A percentile compares a stretch with the other conserved stretches of the same genome.
phyloP scores from a whole-genome alignment of 1,284 basidiomycete genomes.

The Leucoagaricus sp. region DNA sequence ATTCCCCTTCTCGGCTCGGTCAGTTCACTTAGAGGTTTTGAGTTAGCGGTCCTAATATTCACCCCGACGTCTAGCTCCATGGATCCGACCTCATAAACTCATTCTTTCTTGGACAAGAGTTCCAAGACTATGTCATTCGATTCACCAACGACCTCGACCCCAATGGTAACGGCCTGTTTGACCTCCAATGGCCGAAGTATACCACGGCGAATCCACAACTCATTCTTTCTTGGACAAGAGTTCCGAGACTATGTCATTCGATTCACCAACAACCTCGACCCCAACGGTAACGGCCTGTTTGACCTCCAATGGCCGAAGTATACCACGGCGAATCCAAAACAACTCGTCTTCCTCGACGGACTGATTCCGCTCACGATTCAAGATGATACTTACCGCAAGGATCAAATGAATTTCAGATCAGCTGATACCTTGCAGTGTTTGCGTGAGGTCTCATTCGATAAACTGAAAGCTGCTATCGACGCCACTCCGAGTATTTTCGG shows the following conservation, averaged over 20 bases:
- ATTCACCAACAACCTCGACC: slow-evolving; percentile 46
- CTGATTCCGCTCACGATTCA: slow-evolving; percentile 33
- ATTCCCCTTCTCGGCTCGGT: slow-evolving; percentile 23
- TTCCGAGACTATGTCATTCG: slow-evolving; percentile 42
- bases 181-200: slow-evolving; percentile 52
- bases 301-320: slow-evolving; percentile 52
- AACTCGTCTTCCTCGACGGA: slow-evolving; percentile 49
- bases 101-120: slow-evolving; percentile 36
- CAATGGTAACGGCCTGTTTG: slow-evolving; percentile 37
- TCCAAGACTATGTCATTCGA: slow-evolving; percentile 42
- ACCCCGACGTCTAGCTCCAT: slow-evolving; percentile 32
- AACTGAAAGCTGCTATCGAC: slow-evolving; percentile 26
- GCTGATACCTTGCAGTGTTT: slow-evolving; percentile 28
- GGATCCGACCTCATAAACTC: slow-evolving; percentile 40
- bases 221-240: slow-evolving; percentile 36
- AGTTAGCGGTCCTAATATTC: background rate
- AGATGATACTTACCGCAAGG: slow-evolving; percentile 44
- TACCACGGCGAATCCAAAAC: slow-evolving; percentile 33
- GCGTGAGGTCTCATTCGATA: slow-evolving; percentile 23
- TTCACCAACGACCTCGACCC: slow-evolving; percentile 48
- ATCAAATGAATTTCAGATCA: slow-evolving; percentile 35
- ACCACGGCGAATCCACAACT: slow-evolving; percentile 32
- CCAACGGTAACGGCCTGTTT: slow-evolving; percentile 40
- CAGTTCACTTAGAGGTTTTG: background rate
- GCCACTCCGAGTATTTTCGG: slow-evolving; percentile 19